Base-by-base conservation (phyloP, 331 rosid genomes). In the Malus hybrid region DNA sequence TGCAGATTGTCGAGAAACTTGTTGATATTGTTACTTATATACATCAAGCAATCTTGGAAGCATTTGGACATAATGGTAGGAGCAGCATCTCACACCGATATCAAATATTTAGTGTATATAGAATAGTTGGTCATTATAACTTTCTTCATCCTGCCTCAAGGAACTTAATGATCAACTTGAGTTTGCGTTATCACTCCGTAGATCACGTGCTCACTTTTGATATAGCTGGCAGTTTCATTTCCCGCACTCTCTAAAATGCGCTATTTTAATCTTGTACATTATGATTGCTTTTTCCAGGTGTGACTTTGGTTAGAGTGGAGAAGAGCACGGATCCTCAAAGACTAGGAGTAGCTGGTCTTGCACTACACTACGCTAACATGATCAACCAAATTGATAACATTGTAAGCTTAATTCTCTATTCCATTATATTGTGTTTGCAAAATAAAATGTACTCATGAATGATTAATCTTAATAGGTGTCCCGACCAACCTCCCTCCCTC, bases 1-100 rank as follows among this genome's bases (percentile, higher is more conserved):
- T 86, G 87, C 98, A 95, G 99, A 85, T 95, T 74, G 97, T 90
- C 72, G 97, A 87, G 80, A 95, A 92, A 85, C 96, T 95, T 42
- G 93, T 90, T 15, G 90, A 85, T 57, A 77, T 89, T 72, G 88
- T 89, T 73, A 63, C 82, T 81, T 78, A 80, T 80, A 87, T 83
- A 76, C 88, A 90, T 81, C 96, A 89, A 88, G 85, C 90, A 68
- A 85, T 92, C 27, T 33, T 18, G 36, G 92, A 89, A 84, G 74
- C 85, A 76, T 93, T 90, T 76, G 97, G 88, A 73, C 83, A 84
- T 72, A 63, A 85, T 72, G 94, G 96, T 87, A 87, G 39, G 87
- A 24, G 52, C 78, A 70, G 72, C 60, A 74, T 73, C 72, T 77
- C 70, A 70, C 61, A 29, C 39, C 11, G 31, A 32, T 44, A 22